Base-by-base conservation (phyloP, 495 filamentous ascomycete species). In the Xylaria curta region DNA sequence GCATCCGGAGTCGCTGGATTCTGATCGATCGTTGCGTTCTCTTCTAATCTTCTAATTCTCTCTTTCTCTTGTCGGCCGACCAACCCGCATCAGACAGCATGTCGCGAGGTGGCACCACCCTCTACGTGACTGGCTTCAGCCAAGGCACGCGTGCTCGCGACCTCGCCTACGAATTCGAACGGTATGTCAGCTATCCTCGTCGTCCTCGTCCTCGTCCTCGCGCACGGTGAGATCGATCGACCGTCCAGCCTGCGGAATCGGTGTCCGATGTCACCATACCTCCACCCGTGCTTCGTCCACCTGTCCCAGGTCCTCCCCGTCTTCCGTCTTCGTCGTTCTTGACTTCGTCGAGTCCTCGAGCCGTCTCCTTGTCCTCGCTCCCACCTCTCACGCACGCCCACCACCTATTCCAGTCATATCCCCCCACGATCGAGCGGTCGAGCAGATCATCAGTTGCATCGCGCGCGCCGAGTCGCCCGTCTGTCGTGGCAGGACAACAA, bases 101-200 rank as follows among this genome's bases (percentile, higher is more conserved):
- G 94, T 97, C 94, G 88, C 93, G 95, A 75, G 90, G 92, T 78
- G 90, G 92, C 67, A 97, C 95, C 53, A 99, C 96, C 40, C 94
- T 99, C 69, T 99, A 99, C 87, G 96, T 98, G 76, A 87, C 86
- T 78, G 96, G 96, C 87, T 99, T 99, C 84, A 96, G 95, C 87
- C 95, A 97, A 83, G 97, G 96, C 79, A 99, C 96, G 81, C 94
- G 96, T 87, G 96, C 96, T 81, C 94, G 97, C 89, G 96, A 99
- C 86, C 94, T 99, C 83, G 96, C 96, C 87, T 98, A 97, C 93
- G 96, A 99, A 76, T 79, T 79, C 77, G 78, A 79, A 79, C 93
- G 95, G 97, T 99, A 97, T 88, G 92, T 94, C 85, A 74, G 73
- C 76, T 76, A 84, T 78, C 71, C 75, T 76, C 77, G 77, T 79